Percentiles rank a stretch among this genome's conserved stretches.
phyloP scores from a whole-genome alignment of 352 stramenopile species.

The Saprolegnia parasitica region DNA sequence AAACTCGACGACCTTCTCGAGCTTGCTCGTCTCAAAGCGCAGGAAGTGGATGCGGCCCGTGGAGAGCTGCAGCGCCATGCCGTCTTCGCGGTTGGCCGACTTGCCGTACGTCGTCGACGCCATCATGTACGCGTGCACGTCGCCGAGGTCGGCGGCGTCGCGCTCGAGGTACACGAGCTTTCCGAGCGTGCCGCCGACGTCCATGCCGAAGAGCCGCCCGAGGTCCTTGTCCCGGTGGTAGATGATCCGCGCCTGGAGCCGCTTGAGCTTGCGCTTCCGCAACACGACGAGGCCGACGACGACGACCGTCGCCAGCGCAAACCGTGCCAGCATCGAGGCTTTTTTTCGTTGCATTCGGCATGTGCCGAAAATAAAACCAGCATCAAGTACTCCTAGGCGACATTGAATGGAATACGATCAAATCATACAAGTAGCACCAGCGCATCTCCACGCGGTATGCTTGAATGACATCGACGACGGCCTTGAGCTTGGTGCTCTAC shows the following conservation, averaged over 20 bases:
- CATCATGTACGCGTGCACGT: slow-evolving; percentile 34
- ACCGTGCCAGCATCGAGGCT: slow-evolving; percentile 23
- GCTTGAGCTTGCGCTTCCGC: slow-evolving; percentile 61
- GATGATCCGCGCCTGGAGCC: slow-evolving; percentile 67
- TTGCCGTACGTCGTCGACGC: slow-evolving; percentile 51
- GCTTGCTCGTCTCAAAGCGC: slow-evolving; percentile 64
- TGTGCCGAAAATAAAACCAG: slow-evolving; percentile 5
- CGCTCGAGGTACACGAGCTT: slow-evolving; percentile 94
- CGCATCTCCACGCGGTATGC: too few relatives aligned
- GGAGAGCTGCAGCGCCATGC: slow-evolving; percentile 63
- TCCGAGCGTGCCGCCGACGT: slow-evolving; percentile 89
- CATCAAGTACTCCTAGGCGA: too few relatives aligned
- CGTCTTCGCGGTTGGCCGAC: slow-evolving; percentile 41
- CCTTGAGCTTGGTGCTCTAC: too few relatives aligned
- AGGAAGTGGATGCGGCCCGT: slow-evolving; percentile 95
- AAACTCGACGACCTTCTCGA: slow-evolving; percentile 66
- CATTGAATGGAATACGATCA: too few relatives aligned
- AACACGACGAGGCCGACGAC: slow-evolving; percentile 60
- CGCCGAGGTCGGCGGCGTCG: slow-evolving; percentile 26
- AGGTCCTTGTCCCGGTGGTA: slow-evolving; percentile 63
- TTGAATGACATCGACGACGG: too few relatives aligned
- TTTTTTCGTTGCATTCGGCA: background rate
- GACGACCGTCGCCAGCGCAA: slow-evolving; percentile 63
- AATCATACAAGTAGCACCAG: too few relatives aligned
- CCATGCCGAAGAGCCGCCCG: slow-evolving; percentile 81